phyloP scores from a whole-genome alignment of 768 basidiomycete species.

The Lactarius vividus region DNA sequence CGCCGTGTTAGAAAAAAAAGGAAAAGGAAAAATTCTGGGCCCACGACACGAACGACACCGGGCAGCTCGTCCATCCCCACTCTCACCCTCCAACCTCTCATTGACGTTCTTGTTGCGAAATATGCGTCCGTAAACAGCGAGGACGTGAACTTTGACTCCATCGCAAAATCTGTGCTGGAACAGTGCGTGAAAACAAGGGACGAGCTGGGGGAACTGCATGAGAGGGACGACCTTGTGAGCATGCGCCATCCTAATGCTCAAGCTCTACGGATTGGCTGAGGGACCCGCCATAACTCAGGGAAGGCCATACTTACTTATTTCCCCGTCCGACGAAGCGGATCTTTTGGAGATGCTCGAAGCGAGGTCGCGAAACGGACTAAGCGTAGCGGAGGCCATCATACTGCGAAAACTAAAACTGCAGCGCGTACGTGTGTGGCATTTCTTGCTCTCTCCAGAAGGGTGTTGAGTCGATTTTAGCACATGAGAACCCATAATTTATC shows the following conservation, averaged over 20 bases:
- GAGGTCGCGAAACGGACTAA: slow-evolving; percentile 7
- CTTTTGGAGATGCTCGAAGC: slow-evolving; percentile 16
- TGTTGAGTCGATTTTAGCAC: not conserved
- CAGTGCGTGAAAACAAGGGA: slow-evolving; percentile 19
- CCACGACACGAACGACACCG: not conserved
- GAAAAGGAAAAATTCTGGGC: not conserved
- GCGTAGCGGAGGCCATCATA: slow-evolving; percentile 22
- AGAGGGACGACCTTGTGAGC: slow-evolving; percentile 25
- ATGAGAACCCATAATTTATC: slow-evolving; percentile 30
- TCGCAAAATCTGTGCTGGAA: slow-evolving; percentile 8
- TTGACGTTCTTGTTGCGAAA: slow-evolving; percentile 19
- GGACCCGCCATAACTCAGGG: slow-evolving; percentile 5
- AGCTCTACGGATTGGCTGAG: not conserved
- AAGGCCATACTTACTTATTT: slow-evolving; percentile 25
- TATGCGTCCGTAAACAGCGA: slow-evolving; percentile 20
- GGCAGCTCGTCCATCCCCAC: not conserved
- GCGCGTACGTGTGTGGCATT: slow-evolving; percentile 7
- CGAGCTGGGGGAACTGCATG: slow-evolving; percentile 11
- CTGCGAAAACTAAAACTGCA: slow-evolving; percentile 29
- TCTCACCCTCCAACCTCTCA: slow-evolving; percentile 23
- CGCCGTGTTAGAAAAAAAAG: slow-evolving; percentile 11
- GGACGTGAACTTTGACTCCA: slow-evolving; percentile 19
- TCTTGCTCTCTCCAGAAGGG: not conserved
- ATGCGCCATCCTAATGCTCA: not conserved
- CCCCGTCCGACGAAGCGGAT: slow-evolving; percentile 14